A percentile compares a stretch with the other conserved stretches of the same genome.
phyloP scores from a whole-genome alignment of 148 eudicot genomes.

The Simmondsia chinensis region DNA sequence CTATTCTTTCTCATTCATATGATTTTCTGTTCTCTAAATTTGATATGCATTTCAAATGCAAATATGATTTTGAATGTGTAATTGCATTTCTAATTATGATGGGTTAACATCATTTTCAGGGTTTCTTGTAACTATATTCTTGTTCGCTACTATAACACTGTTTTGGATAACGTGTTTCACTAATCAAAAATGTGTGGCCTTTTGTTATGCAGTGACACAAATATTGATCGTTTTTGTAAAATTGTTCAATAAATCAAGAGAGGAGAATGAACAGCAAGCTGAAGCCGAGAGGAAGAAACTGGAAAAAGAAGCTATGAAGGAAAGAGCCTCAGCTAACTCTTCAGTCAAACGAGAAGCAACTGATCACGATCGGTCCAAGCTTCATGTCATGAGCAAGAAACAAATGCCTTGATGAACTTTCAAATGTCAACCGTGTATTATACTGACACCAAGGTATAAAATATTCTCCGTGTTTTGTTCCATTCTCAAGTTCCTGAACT shows the following conservation, averaged over 20 bases:
- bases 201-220: conserved; percentile 67
- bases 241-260: conserved; percentile 81
- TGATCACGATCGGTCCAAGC: conserved; percentile 43
- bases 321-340: conserved; percentile 50
- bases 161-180: no score
- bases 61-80: no score
- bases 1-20: no score
- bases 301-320: conserved; percentile 95
- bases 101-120: no score
- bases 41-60: no score
- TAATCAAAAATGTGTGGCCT: neutral
- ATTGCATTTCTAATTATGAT: no score
- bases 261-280: conserved; percentile 75
- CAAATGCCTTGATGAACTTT: conserved; percentile 21
- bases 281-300: conserved; percentile 91
- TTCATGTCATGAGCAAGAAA: conserved; percentile 21
- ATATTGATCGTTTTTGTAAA: conserved; percentile 68
- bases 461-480: no score
- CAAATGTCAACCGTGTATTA: neutral
- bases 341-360: conserved; percentile 42
- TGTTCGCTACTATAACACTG: no score
- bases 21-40: no score
- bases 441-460: neutral
- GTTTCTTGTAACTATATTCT: no score
- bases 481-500: no score